These are phyloP conservation scores for Aspergillus proliferans DNA, from an alignment of 2,329 filamentous ascomycete species.

Conservation along the genomic window DNA sequence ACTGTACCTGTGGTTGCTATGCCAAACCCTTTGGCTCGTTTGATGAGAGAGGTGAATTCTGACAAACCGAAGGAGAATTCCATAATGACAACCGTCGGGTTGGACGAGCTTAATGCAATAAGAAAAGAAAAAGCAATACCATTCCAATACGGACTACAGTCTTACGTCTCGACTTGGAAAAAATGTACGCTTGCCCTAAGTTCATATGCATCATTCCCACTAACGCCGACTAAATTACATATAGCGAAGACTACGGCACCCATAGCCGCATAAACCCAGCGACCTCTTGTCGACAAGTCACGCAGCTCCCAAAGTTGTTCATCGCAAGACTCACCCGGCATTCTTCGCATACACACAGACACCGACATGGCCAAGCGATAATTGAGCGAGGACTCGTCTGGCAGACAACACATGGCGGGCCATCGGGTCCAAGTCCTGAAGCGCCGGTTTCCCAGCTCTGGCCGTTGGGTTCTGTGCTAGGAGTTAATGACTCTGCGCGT, in stretches of 20 bases:
- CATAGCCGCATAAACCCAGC: slow-evolving; percentile 85
- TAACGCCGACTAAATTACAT: background rate
- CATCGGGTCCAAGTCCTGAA: slow-evolving; percentile 64
- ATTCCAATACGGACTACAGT: too few relatives aligned
- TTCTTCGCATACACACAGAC: slow-evolving; percentile 88
- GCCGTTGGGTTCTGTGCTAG: slow-evolving; percentile 9
- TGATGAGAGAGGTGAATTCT: too few relatives aligned
- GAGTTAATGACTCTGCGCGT: slow-evolving; percentile 30
- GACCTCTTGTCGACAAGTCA: slow-evolving; percentile 85
- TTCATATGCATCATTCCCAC: too few relatives aligned
- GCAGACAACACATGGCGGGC: slow-evolving; percentile 88
- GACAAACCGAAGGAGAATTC: too few relatives aligned
- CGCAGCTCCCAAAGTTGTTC: slow-evolving; percentile 95
- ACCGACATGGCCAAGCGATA: slow-evolving; percentile 94
- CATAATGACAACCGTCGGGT: too few relatives aligned
- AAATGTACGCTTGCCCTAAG: too few relatives aligned
- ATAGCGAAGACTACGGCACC: slow-evolving; percentile 56
- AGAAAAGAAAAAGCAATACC: too few relatives aligned
- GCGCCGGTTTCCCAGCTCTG: slow-evolving; percentile 64
- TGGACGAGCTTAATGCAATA: too few relatives aligned
- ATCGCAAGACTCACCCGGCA: slow-evolving; percentile 88
- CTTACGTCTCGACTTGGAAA: too few relatives aligned
- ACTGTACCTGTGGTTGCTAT: background rate
- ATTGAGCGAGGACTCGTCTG: slow-evolving; percentile 80
- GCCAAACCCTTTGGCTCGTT: too few relatives aligned